Base-by-base conservation (phyloP, 495 filamentous ascomycete genomes). In the Aspergillus conjunctus region DNA sequence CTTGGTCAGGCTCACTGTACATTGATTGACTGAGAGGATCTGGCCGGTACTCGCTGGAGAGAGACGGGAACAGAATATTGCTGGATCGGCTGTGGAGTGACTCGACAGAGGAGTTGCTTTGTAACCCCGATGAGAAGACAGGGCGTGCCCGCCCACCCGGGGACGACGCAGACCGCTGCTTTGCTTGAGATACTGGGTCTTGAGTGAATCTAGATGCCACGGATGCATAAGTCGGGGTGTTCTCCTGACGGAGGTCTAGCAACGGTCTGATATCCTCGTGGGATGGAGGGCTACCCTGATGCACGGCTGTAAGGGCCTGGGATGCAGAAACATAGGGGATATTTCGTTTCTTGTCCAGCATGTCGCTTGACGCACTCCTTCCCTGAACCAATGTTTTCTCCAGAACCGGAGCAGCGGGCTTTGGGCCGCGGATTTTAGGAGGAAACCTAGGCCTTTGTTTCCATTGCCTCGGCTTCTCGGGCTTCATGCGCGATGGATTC, bases 271-370 rank as follows among this genome's bases (percentile, higher is more conserved):
- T 51, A 53, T 70, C 61, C 6, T 56, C 55, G 17, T 60, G 43
- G 18, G 61, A 37, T 14, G 77, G 70, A 10, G 73, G 67, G 51
- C 72, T 81, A 11, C 64, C 67, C 14, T 71, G 62, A 21, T 78
- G 76, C 15, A 81, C 73, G 1, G 78, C 72, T 2, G 73, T 64
- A 5, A 83, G 65, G 5, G 75, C 71, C 49, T 76, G 71, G 0
- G 81, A 79, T 15, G 68, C 73, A 0, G 74, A 73, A 14, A 67
- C 54, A 4, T 74, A 58, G 45, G 71, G 70, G 22, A 63, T 70
- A 12, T 62, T 64, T 11, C 63, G 54, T 7, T 51, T 49, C 37
- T 70, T 65, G 2, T 54, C 58, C 34, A 59, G 44, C 7, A 59
- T 22, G 22, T 71, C 69, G 45, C 71, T 72, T 56, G 71, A 71